Base-by-base conservation (phyloP, 495 filamentous ascomycete genomes). In the Penicillium cinerascens region DNA sequence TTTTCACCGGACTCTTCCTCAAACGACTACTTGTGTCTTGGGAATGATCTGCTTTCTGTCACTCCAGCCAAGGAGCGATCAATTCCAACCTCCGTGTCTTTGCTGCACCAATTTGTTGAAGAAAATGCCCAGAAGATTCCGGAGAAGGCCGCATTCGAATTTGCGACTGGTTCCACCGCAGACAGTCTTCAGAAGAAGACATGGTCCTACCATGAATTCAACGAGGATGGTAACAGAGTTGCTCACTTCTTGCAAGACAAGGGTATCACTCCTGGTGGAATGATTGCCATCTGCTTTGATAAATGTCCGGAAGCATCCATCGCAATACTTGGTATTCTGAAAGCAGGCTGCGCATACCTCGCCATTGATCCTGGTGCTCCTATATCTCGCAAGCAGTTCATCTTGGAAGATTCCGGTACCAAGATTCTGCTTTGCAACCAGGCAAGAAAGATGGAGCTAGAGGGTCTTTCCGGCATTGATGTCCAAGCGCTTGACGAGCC, bases 331-430 rank as follows among this genome's bases (percentile, higher is more conserved):
- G 75, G 70, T 27, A 76, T 78, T 21, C 58, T 77, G 46, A 73
- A 71, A 43, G 67, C 73, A 21, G 92, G 91, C 0, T 92, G 87
- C 60, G 80, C 83, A 1, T 97, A 91, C 68, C 74, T 96, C 17
- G 89, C 91, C 0, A 75, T 78, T 47, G 75, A 71, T 43, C 73
- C 76, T 17, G 58, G 63, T 15, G 64, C 76, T 40, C 75, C 75
- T 5, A 61, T 62, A 4, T 71, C 75, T 23, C 72, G 75, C 1
- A 77, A 75, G 50, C 56, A 66, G 11, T 77, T 76, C 44, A 63
- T 78, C 41, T 27, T 74, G 20, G 59, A 73, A 35, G 75, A 78
- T 55, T 59, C 59, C 5, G 25, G 27, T 7, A 56, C 63, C 20
- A 56, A 47, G 25, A 25, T 66, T 38, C 36, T 66, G 20, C 61